Evolutionary conservation across 2,329 filamentous ascomycete genomes (phyloP).

Genomic region (Ophiobolus disseminans): DNA sequence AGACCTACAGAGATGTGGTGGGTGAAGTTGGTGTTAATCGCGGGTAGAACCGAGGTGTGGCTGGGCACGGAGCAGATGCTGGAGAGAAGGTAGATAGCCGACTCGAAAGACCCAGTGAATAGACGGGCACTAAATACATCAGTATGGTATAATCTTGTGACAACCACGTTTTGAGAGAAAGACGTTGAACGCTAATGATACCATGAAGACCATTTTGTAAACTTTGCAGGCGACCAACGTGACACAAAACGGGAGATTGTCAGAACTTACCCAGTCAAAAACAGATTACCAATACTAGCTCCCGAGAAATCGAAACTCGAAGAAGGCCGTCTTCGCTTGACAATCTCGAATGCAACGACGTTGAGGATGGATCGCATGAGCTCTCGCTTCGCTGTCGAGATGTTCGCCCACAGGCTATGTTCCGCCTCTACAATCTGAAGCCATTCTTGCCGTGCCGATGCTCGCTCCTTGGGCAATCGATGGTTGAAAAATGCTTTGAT

Average conservation of each 20-base stretch:
- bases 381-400: constrained; percentile 59
- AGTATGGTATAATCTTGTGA: not conserved
- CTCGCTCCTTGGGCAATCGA: constrained; percentile 70
- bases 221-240: not conserved
- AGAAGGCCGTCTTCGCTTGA: constrained; percentile 56
- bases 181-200: too few species aligned
- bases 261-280: constrained; percentile 56
- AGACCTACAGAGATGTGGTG: constrained; percentile 91
- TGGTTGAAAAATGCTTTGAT: constrained; percentile 89
- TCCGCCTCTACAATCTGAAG: constrained; percentile 85
- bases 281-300: constrained; percentile 60
- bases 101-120: constrained; percentile 92
- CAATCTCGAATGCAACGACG: constrained; percentile 58
- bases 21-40: constrained; percentile 93
- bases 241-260: not conserved
- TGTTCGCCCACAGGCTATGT: constrained; percentile 73
- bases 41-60: constrained; percentile 80
- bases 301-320: constrained; percentile 58
- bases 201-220: not conserved
- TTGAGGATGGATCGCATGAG: constrained; percentile 60
- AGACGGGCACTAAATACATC: constrained; percentile 71
- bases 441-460: constrained; percentile 78
- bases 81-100: constrained; percentile 86
- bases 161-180: too few species aligned
- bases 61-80: constrained; percentile 85